Conservation (phyloP, 768 basidiomycete genomes). For the Daedaleopsis nitida region DNA sequence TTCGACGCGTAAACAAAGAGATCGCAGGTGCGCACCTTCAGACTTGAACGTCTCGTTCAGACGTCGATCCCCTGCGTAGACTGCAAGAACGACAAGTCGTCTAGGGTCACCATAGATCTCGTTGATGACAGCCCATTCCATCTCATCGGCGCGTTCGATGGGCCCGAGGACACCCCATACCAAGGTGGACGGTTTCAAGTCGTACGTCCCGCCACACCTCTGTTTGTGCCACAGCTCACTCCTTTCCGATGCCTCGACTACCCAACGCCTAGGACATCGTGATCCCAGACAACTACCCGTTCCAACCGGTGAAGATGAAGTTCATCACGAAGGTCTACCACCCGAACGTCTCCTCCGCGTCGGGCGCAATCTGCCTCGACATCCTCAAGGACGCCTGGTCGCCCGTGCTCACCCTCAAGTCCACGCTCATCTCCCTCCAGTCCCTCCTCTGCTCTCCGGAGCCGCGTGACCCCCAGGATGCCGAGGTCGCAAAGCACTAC, state of each 20-base stretch:
- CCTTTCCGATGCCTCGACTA: neutral
- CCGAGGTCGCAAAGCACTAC: constrained; percentile 97
- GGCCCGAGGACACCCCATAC: constrained; percentile 92
- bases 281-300: constrained; percentile 89
- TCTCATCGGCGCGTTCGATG: constrained; percentile 87
- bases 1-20: constrained; percentile 92
- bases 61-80: constrained; percentile 49
- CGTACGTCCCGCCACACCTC: constrained; percentile 47
- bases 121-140: constrained; percentile 91
- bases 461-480: constrained; percentile 96
- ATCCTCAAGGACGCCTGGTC: constrained; percentile 92
- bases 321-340: constrained; percentile 97
- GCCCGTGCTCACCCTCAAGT: constrained; percentile 93
- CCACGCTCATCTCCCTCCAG: constrained; percentile 93
- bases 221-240: neutral
- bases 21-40: constrained; percentile 64
- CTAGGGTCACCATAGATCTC: constrained; percentile 83
- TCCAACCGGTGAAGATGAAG: constrained; percentile 97
- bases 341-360: constrained; percentile 92
- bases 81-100: constrained; percentile 94
- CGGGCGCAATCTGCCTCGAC: constrained; percentile 94
- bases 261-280: constrained; percentile 70
- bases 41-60: neutral
- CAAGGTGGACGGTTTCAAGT: constrained; percentile 91
- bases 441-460: constrained; percentile 92